Evolutionary conservation across 345 rosid genomes (phyloP), one percentile per base, ranked within the genome.

Genomic region (Sisymbrium irio): DNA sequence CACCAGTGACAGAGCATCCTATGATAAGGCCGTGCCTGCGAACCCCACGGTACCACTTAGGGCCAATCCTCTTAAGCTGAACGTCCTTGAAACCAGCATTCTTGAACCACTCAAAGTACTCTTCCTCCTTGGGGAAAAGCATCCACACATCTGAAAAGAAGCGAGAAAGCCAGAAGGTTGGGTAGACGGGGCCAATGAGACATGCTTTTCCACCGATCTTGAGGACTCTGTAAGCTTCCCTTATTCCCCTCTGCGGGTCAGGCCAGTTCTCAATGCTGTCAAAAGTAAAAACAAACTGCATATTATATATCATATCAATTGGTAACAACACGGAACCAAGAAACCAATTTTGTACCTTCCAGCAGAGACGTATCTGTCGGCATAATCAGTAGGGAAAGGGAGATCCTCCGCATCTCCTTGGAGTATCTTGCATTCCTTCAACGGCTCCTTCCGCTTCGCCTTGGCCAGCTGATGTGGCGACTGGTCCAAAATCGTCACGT

Each of bases 41-140:
- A 78, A 95, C 99, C n/a, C 99, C 98, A 17, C 98, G 98, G 72
- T 95, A 95, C 99, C 99, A 95, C 79, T 95, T 92, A 71, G 99
- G 99, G 56, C 99, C 99, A 78, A 95, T 95, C 78, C 98, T 82
- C 79, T 95, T 89, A 49, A 92, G 85, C 77, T 92, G 89, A 62
- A 92, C 88, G 83, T 95, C 88, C 83, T 84, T 87, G 80, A 95
- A 95, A 65, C 97, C 99, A 36, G 99, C 99, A 50, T 87, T 92
- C 45, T 71, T 56, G 72, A 95, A 95, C 99, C 99, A 95, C 44
- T 95, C 97, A 20, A 92, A 87, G 81, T 95, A 95, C 83, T 95
- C 99, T 84, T 95, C 99, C 81, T 95, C 99, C 83, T 88, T 95
- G 2, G 99, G 99, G 84, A 95, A 95, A 66, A 95, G 89, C 99